Evolutionary conservation across 345 rosid genomes (phyloP), one percentile per base, ranked within the genome.

Genomic region (Combretum micranthum): DNA sequence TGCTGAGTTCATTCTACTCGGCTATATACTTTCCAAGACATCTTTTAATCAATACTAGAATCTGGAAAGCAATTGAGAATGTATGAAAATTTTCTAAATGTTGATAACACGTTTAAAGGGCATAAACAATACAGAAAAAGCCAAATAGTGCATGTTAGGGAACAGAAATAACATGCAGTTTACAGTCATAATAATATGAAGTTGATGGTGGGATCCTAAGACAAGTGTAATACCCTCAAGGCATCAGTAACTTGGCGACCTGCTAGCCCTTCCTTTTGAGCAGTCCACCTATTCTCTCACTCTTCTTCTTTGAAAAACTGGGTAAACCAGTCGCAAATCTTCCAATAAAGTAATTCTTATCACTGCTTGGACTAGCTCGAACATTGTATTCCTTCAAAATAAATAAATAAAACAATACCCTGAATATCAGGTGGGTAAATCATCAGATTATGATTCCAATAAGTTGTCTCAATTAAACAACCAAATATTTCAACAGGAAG

Each of bases 331-430:
- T 70, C 57, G 78, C 79, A 58, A 89, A 89, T 65, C 97, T 87
- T 56, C 96, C 96, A 21, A 93, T 93, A 63, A 89, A 93, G 78
- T 80, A 93, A 69, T 78, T 80, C 82, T 83, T 93, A 49, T 93
- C 97, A 4, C 49, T 76, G 23, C 82, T 59, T 42, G 86, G 47
- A 23, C 80, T 72, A 12, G 91, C 80, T 53, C 97, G 76, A 32
- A 89, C 97, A 56, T 79, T 87, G 53, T 89, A 89, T 50, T 89
- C 99, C 99, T 89, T 59, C 21, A 59, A 19, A 50, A 42, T 20
- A 1, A 48, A 19, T n/a, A n/a, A 50, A 48, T 13, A 15, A 15
- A 42, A 56, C 56, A 44, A 44, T 23, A 50, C 13, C 20, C 52
- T 32, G 42, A 21, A 23, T 32, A 20, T n/a, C 52, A 61, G 13